Evolutionary conservation across 352 stramenopile genomes (phyloP), one percentile per base, ranked within the genome.

Genomic region (Globisporangium heterothallicum): DNA sequence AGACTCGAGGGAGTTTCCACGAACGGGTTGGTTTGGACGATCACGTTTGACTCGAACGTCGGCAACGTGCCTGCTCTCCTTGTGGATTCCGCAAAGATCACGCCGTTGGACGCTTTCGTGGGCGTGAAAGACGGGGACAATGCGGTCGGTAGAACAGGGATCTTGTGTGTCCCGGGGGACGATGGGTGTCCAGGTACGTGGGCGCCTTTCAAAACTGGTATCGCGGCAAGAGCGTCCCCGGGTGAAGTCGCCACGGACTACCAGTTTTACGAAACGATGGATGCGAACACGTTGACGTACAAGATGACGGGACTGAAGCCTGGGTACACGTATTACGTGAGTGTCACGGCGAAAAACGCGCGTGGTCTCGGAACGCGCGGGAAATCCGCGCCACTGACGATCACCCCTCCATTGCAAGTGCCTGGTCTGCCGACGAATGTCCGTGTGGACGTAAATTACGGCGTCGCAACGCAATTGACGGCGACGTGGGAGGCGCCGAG

Each of bases 301-400:
- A 82, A 68, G 3, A 85, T 97, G 48, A 57, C 72, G 13, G 68
- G 67, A 2, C 68, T 97, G 10, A 70, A 62, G 13, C 59, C 88
- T 3, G 92, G 91, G 0, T 60, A 74, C 22, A 59, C 76, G 16
- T 98, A 97, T 55, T 91, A 85, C 36, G 78, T 97, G 13, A 63
- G 80, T 2, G 84, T 98, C 27, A 78, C 87, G 7, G 92, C 88
- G 6, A 83, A 94, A 30, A 98, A 98, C 65, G 63, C 72, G 14
- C 70, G 86, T 18, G 89, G 88, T 36, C 64, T 76, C 19, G 65
- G 75, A 14, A 41, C 65, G 14, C 74, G 77, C 6, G 53, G 70
- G 8, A 61, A 59, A 32, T 72, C 74, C 3, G 61, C 68, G 3
- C 79, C 78, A 1, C 25, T 56, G 14, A 59, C 53, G 32, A 79